Evolutionary conservation across 345 rosid species (phyloP), one percentile per base, ranked within the genome.

Genomic region (Citrus inodora): DNA sequence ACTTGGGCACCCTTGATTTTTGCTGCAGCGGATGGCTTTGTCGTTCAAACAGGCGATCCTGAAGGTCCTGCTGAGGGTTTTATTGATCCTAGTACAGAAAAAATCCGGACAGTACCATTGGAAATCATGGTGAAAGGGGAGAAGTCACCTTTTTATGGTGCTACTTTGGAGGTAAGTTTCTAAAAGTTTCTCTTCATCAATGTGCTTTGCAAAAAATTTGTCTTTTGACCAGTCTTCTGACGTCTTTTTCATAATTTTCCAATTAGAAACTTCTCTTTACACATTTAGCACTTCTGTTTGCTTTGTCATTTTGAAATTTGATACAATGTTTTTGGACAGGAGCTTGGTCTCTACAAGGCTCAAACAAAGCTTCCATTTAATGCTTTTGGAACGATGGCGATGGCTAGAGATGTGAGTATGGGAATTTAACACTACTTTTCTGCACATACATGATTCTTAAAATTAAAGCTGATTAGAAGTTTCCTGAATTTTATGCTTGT

Each of bases 31-130:
- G 99, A 96, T 88, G 99, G 99, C 27, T 96, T 96, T 83, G 99
- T 96, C 76, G 97, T 96, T 61, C 99, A 96, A 85, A 96, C 98
- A 11, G 98, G 98, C 63, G 99, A 96, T 90, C 99, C 99, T n/a
- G 95, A 88, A 65, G 99, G 99, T 73, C 99, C 98, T 38, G 95
- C 98, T 1, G 98, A 92, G 74, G 97, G 98, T 71, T 96, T 96
- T 80, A 91, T 92, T 64, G 99, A 94, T 84, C 98, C 99, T 51
- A 92, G 97, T 83, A 94, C 99, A 1, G 98, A 89, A 88, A 94
- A 96, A 86, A 83, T 85, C 46, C 87, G 98, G 66, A 91, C 95
- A 9, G 76, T 94, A 74, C 98, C 99, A 30, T 86, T 96, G 40
- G 99, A 96, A 85, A 88, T 96, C 73, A 96, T 88, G 97, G 97